These are phyloP conservation scores for Daldinia bambusicola DNA, from an alignment of 495 filamentous ascomycete genomes.

Conservation along the genomic window DNA sequence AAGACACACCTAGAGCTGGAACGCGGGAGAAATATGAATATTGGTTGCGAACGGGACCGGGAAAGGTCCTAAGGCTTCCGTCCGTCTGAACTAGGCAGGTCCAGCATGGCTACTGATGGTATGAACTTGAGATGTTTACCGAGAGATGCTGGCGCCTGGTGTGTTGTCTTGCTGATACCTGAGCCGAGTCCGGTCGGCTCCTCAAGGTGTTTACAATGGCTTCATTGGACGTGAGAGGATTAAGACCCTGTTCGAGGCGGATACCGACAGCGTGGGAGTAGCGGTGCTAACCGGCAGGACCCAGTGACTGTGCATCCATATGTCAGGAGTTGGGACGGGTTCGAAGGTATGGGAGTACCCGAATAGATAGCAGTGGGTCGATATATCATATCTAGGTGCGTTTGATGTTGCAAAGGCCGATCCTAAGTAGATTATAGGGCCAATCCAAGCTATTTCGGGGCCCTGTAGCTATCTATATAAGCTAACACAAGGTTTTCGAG, in stretches of 20 bases:
- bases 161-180: constrained; percentile 1
- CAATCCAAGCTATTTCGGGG: constrained; percentile 3
- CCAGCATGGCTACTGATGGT: neutral
- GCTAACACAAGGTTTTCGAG: constrained; percentile 10
- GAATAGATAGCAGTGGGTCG: constrained; percentile 14
- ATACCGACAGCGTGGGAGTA: constrained; percentile 40
- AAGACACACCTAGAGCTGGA: neutral
- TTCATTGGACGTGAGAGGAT: constrained; percentile 20
- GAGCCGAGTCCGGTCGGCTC: constrained; percentile 5
- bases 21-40: neutral
- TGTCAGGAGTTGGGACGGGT: constrained; percentile 16
- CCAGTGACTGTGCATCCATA: constrained; percentile 20
- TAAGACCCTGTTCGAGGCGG: constrained; percentile 23
- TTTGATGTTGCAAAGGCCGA: constrained; percentile 7
- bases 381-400: constrained; percentile 15
- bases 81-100: constrained; percentile 11
- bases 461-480: constrained; percentile 3
- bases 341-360: constrained; percentile 16
- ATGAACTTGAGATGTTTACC: constrained; percentile 1
- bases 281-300: constrained; percentile 22
- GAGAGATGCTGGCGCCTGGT: constrained; percentile 7
- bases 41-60: neutral
- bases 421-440: constrained; percentile 10
- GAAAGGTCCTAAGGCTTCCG: neutral
- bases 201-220: neutral